Evolutionary conservation across 345 rosid genomes (phyloP), one percentile per base, ranked within the genome.

Genomic region (Abelmoschus esculentus): DNA sequence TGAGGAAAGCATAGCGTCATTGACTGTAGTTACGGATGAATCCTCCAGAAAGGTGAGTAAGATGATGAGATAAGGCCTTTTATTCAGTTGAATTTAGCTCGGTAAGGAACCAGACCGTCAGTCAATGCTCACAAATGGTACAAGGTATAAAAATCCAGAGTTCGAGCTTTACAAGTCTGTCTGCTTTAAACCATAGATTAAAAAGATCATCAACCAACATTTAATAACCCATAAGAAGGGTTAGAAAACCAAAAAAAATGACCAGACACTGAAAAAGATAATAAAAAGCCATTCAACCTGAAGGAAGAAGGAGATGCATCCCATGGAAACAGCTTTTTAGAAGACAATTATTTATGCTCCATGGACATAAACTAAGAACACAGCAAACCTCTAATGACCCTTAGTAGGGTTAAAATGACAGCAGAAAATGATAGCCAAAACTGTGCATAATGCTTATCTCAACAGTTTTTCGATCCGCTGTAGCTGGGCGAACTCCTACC

Each of bases 401-500:
- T 77, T 64, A 72, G 62, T n/a, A 50, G 69, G 63, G 40, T 38
- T 38, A 38, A 38, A 38, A 7, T 38, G 42, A 38, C 42, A 38
- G 10, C 42, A 38, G 8, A 38, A 38, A 38, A 9, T 14, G 6
- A 15, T 66, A 49, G 26, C 26, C 26, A 22, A 22, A 22, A 18
- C 22, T 53, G 22, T n/a, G 75, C 75, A 78, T 71, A 64, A 66
- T 60, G 65, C 32, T 67, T 38, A 19, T 46, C 74, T 59, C 29
- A 59, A 66, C 63, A 75, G 79, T 73, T 66, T 76, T 75, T 90
- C 85, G 86, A 70, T 81, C 81, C 38, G 77, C 83, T 42, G 73
- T 78, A 67, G 85, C 74, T 17, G 83, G 82, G 42, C 67, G 83
- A 67, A 77, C 64, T 42, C 85, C 88, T 63, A 81, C 91, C 82